These are phyloP conservation scores for Huntiella savannae DNA, from an alignment of 2,329 filamentous ascomycete genomes.

Conservation along the genomic window DNA sequence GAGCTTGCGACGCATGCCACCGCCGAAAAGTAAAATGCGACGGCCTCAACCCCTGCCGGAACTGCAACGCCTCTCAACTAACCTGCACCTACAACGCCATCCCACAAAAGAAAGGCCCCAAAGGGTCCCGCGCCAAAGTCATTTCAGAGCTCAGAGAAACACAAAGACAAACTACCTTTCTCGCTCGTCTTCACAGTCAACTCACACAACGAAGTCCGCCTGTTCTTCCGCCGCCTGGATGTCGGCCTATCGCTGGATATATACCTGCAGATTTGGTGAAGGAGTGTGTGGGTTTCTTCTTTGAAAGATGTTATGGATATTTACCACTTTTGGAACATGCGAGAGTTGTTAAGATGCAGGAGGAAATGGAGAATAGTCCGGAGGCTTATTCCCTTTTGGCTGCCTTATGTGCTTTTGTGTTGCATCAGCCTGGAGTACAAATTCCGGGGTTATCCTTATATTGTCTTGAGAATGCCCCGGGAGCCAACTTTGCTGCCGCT, in stretches of 20 bases:
- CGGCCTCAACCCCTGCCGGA: constrained; percentile 49
- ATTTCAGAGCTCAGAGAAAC: constrained; percentile 54
- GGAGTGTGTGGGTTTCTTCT: constrained; percentile 48
- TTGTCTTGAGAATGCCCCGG: constrained; percentile 35
- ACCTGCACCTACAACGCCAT: constrained; percentile 57
- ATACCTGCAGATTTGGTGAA: constrained; percentile 44
- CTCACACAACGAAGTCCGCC: constrained; percentile 25
- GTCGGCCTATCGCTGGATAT: constrained; percentile 37
- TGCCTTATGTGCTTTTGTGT: constrained; percentile 46
- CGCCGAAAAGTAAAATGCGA: constrained; percentile 59
- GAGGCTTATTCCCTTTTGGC: constrained; percentile 46
- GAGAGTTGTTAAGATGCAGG: constrained; percentile 36
- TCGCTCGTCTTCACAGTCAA: constrained; percentile 40
- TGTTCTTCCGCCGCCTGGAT: constrained; percentile 18
- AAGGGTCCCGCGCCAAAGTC: constrained; percentile 55
- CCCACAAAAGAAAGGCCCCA: constrained; percentile 58
- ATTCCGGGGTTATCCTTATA: constrained; percentile 37
- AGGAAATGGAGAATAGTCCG: constrained; percentile 41
- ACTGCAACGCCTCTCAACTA: constrained; percentile 47
- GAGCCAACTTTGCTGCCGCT: constrained; percentile 42
- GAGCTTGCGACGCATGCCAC: constrained; percentile 56
- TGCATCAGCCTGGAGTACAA: constrained; percentile 49
- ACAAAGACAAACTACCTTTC: constrained; percentile 46
- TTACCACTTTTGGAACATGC: constrained; percentile 43
- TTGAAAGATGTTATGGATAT: constrained; percentile 44